These are phyloP conservation scores for Tilletia indica DNA, from an alignment of 1,284 basidiomycete species.

Conservation along the genomic window DNA sequence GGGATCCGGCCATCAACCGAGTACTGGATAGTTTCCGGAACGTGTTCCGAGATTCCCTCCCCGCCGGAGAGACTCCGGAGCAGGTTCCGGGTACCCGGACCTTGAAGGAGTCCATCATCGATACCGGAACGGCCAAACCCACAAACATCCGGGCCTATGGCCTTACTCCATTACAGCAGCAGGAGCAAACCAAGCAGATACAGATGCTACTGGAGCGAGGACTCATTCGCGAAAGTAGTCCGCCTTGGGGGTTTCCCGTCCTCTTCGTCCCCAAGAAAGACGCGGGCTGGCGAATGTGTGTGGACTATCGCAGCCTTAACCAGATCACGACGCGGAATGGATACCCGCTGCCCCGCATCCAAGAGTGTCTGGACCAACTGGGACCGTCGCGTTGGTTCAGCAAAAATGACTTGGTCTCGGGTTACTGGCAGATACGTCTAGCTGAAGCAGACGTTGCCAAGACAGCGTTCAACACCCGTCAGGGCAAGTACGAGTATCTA, in stretches of 20 bases:
- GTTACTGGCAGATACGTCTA: not conserved
- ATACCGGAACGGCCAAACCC: not conserved
- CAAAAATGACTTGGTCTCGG: constrained; percentile 55
- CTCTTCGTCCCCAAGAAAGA: constrained; percentile 62
- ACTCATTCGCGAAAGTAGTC: not conserved
- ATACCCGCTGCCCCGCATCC: constrained; percentile 57
- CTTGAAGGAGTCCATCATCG: not conserved
- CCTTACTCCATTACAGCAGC: not conserved
- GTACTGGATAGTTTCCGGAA: not conserved
- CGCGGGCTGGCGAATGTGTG: constrained; percentile 56
- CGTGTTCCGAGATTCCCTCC: not conserved
- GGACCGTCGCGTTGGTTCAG: constrained; percentile 50
- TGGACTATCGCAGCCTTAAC: constrained; percentile 61
- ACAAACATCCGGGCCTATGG: constrained; percentile 3
- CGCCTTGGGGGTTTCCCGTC: constrained; percentile 32
- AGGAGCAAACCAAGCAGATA: constrained; percentile 3
- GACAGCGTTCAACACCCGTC: not conserved
- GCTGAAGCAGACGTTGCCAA: not conserved
- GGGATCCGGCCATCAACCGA: not conserved
- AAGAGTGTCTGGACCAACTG: constrained; percentile 56
- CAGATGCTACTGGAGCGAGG: not conserved
- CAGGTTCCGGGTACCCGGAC: not conserved
- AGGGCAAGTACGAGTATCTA: constrained; percentile 1
- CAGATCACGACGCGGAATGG: constrained; percentile 56
- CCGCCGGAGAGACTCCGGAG: not conserved